phyloP scores from a whole-genome alignment of 495 filamentous ascomycete genomes.

The Talaromyces adpressus region DNA sequence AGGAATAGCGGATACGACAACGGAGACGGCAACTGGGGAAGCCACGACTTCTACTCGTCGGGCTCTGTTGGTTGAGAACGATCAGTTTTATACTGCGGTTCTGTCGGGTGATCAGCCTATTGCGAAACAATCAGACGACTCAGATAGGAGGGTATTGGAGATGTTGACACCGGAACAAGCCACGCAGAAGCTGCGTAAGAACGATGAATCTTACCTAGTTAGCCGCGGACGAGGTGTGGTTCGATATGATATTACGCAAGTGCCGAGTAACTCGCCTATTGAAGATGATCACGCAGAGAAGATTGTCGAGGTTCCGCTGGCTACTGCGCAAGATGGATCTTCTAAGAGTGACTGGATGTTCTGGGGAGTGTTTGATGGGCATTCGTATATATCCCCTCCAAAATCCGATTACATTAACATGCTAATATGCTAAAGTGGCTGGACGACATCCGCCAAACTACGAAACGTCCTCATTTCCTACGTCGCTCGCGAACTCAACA shows the following conservation, averaged over 20 bases:
- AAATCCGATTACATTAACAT: background rate
- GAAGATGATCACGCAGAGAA: conserved; percentile 98
- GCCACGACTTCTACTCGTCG: conserved; percentile 27
- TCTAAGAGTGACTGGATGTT: conserved; percentile 96
- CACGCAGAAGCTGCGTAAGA: conserved; percentile 77
- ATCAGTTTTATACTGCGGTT: conserved; percentile 75
- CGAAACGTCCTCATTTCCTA: conserved; percentile 85
- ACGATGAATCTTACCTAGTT: conserved; percentile 86
- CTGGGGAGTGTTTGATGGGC: conserved; percentile 98
- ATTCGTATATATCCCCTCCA: conserved; percentile 55
- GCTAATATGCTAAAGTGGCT: conserved; percentile 54
- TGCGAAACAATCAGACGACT: conserved; percentile 75
- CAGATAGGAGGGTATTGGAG: conserved; percentile 74
- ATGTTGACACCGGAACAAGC: conserved; percentile 97
- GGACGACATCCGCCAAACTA: conserved; percentile 96
- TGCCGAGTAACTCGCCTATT: conserved; percentile 94
- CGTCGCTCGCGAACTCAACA: conserved; percentile 90
- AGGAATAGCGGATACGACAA: conserved; percentile 7
- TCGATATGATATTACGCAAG: conserved; percentile 91
- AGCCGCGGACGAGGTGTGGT: conserved; percentile 86
- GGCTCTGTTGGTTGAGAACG: conserved; percentile 68
- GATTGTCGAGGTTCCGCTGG: conserved; percentile 78
- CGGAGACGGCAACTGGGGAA: conserved; percentile 12
- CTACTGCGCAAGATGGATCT: conserved; percentile 41
- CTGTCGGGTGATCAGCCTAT: conserved; percentile 76